Evolutionary conservation across 129 eudicot genomes (phyloP), one percentile per base, ranked within the genome.

Genomic region (Flaveria linearis): DNA sequence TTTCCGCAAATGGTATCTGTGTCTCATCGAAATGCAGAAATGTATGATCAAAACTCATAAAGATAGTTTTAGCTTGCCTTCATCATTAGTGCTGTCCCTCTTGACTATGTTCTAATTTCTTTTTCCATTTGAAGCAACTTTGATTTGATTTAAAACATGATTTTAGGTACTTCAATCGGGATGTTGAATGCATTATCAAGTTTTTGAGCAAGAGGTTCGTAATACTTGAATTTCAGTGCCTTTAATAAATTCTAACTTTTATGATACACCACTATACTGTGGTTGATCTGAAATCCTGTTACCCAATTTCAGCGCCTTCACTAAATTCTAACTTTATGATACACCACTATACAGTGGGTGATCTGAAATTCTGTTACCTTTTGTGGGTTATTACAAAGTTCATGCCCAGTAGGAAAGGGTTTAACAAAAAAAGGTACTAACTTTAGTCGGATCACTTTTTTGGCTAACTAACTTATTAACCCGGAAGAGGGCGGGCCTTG

Each of bases 1-100:
- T 84, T 94, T 62, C 98, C 98, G 0, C 98, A 94, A 74, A 94
- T 94, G 98, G 97, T 94, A 16, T 94, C 98, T 5, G 92, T 94
- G 45, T 84, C 96, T 83, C 98, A 94, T 82, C 78, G 86, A 16
- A 94, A 94, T 83, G 98, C 97, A 11, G 82, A 91, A 79, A 91
- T 91, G 98, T 94, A 86, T 62, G 91, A 51, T 58, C 28, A 61
- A 61, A 17, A 57, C 70, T 43, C 56, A 25, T 33, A 78, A 33
- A 78, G 41, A 69, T 45, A 3, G 30, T 73, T 56, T 9, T 47
- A 69, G 61, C 68, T 28, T 10, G 28, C 68, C 6, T 55, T 42
- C 15, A 39, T 72, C 13, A 13, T 47, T 16, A 57, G 33, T 75
- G 23, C 49, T 17, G 13, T 12, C 45, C 17, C 28, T 25, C 28